These are phyloP conservation scores for Trypanosoma scelopori DNA, from an alignment of 208 protist genomes.

Conservation along the genomic window DNA sequence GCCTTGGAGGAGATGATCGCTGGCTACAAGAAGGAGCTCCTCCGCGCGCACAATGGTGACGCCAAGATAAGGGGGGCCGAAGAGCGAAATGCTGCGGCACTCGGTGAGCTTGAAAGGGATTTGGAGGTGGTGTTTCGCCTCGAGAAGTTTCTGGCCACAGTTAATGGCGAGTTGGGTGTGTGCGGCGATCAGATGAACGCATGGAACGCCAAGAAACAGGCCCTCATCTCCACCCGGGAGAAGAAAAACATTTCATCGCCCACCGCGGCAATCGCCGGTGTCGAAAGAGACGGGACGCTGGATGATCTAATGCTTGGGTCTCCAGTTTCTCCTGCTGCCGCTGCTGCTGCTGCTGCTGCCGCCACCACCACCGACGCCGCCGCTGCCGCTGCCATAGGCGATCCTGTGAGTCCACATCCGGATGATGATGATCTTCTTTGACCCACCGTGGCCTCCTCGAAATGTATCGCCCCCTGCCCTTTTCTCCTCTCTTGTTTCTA, in stretches of 20 bases:
- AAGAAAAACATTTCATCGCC: neutral
- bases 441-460: too few relatives aligned
- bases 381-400: too few relatives aligned
- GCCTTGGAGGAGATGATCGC: neutral
- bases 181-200: conserved; percentile 12
- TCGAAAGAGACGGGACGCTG: neutral
- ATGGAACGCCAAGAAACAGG: conserved; percentile 11
- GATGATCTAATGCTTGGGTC: neutral
- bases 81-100: neutral
- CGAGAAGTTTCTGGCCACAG: conserved; percentile 18
- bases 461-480: too few relatives aligned
- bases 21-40: neutral
- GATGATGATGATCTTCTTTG: too few relatives aligned
- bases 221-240: conserved; percentile 2
- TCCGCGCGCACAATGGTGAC: neutral
- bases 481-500: too few relatives aligned
- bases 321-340: neutral
- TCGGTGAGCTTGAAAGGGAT: conserved; percentile 19
- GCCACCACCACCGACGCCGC: too few relatives aligned
- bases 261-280: neutral
- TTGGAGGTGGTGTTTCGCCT: conserved; percentile 17
- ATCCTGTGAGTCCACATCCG: too few relatives aligned
- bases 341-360: too few relatives aligned
- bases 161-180: conserved; percentile 11
- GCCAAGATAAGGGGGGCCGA: neutral